Evolutionary conservation across 352 stramenopile species (phyloP).

Genomic region (Phytophthora brassicae): DNA sequence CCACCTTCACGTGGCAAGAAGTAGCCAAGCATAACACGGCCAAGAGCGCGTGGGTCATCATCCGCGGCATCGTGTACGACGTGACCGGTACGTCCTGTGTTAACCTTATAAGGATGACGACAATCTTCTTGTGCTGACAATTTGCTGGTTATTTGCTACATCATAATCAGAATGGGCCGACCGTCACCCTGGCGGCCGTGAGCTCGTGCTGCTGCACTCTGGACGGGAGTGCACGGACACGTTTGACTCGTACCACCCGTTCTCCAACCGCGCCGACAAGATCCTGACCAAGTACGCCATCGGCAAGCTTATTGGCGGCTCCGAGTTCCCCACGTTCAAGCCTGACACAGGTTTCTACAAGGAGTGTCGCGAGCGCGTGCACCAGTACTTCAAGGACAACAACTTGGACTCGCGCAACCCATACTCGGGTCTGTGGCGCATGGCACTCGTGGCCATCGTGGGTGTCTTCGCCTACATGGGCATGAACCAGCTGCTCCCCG

Average conservation of each 20-base stretch:
- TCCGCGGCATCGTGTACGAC: slow-evolving; percentile 93
- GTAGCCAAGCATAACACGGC: slow-evolving; percentile 95
- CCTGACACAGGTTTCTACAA: slow-evolving; percentile 91
- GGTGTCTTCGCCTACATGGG: slow-evolving; percentile 69
- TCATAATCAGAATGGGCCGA: slow-evolving; percentile 64
- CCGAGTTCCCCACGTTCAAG: slow-evolving; percentile 91
- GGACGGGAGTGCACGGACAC: slow-evolving; percentile 87
- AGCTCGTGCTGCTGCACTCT: slow-evolving; percentile 80
- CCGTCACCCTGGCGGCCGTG: slow-evolving; percentile 77
- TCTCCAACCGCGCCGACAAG: slow-evolving; percentile 81
- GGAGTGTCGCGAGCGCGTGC: slow-evolving; percentile 80
- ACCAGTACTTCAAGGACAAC: slow-evolving; percentile 90
- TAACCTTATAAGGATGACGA: too few species aligned
- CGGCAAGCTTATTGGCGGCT: slow-evolving; percentile 69
- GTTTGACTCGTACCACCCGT: slow-evolving; percentile 92
- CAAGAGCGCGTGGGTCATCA: slow-evolving; percentile 96
- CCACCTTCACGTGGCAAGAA: slow-evolving; percentile 92
- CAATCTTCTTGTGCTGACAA: neutral
- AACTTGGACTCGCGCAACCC: slow-evolving; percentile 86
- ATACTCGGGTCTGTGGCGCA: slow-evolving; percentile 85
- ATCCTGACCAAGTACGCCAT: slow-evolving; percentile 86
- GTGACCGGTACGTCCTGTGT: slow-evolving; percentile 69
- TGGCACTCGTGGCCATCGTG: slow-evolving; percentile 75
- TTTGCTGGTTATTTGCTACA: slow-evolving; percentile 7
- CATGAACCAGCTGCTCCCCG: slow-evolving; percentile 71